These are phyloP conservation scores for Silene vulgaris DNA, from an alignment of 179 eudicot genomes.

Conservation along the genomic window DNA sequence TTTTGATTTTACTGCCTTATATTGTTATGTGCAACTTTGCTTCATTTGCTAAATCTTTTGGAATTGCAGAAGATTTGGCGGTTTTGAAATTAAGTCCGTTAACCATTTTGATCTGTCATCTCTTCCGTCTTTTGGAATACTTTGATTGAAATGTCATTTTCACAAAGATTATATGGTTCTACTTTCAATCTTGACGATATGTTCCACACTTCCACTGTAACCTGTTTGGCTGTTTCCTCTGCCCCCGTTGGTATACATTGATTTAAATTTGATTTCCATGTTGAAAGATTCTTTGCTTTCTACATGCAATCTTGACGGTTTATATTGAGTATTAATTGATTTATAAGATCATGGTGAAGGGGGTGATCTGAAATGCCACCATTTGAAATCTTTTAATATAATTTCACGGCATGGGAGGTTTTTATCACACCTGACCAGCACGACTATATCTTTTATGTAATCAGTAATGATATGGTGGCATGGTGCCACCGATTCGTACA, in stretches of 20 bases:
- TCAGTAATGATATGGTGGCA: neutral
- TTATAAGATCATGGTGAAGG: neutral
- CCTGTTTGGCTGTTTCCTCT: neutral
- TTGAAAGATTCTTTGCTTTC: neutral
- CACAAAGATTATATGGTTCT: constrained; percentile 3
- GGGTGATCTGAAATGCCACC: neutral
- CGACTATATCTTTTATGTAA: neutral
- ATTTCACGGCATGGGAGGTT: neutral
- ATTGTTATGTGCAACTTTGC: neutral
- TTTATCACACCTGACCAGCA: neutral
- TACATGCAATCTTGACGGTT: neutral
- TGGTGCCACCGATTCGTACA: neutral
- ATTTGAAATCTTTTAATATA: neutral
- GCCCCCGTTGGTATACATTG: neutral
- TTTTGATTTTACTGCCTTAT: neutral
- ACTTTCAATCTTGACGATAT: constrained; percentile 1
- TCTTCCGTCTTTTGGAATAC: neutral
- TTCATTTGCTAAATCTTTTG: neutral
- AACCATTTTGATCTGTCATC: constrained; percentile 9
- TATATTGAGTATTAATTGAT: neutral
- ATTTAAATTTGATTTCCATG: neutral
- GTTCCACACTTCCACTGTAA: neutral
- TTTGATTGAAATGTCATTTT: neutral
- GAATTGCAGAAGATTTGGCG: neutral
- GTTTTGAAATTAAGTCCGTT: constrained; percentile 7